These are phyloP conservation scores for Volvox reticuliferus DNA, from an alignment of 139 green algal genomes.

Conservation along the genomic window DNA sequence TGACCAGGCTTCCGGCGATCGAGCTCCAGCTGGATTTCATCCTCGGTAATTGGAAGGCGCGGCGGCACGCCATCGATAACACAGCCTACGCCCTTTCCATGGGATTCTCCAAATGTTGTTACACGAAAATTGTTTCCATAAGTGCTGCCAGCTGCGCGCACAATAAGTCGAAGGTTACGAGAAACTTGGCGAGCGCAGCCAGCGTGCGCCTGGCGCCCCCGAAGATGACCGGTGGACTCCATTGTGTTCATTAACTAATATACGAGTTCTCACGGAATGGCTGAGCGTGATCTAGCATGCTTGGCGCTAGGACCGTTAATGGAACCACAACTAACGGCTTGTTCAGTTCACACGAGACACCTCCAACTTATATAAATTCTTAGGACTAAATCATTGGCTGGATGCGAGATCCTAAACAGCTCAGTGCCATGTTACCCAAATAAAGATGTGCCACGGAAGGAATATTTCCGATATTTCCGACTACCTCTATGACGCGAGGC, in stretches of 20 bases:
- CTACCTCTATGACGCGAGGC: too few species aligned
- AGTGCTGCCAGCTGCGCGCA: conserved; percentile 78
- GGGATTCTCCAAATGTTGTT: conserved; percentile 97
- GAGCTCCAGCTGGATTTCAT: conserved; percentile 91
- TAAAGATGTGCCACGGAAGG: too few species aligned
- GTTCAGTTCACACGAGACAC: too few species aligned
- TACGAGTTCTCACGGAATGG: background rate
- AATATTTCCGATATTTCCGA: too few species aligned
- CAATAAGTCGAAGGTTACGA: conserved; percentile 8
- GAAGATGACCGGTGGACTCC: background rate
- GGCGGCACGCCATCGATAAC: conserved; percentile 97
- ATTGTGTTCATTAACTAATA: conserved; percentile 1
- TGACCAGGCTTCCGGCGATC: conserved; percentile 93
- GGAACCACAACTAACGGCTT: too few species aligned
- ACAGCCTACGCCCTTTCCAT: conserved; percentile 97
- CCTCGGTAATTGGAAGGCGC: conserved; percentile 85
- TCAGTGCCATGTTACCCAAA: too few species aligned
- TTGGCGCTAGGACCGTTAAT: too few species aligned
- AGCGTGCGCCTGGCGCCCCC: background rate
- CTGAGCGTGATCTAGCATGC: background rate
- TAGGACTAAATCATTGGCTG: too few species aligned
- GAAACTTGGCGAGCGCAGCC: background rate
- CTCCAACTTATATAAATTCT: too few species aligned
- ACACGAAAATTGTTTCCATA: conserved; percentile 95
- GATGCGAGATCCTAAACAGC: too few species aligned